phyloP scores from a whole-genome alignment of 208 protist species.

The Sergeia podlipaevii region DNA sequence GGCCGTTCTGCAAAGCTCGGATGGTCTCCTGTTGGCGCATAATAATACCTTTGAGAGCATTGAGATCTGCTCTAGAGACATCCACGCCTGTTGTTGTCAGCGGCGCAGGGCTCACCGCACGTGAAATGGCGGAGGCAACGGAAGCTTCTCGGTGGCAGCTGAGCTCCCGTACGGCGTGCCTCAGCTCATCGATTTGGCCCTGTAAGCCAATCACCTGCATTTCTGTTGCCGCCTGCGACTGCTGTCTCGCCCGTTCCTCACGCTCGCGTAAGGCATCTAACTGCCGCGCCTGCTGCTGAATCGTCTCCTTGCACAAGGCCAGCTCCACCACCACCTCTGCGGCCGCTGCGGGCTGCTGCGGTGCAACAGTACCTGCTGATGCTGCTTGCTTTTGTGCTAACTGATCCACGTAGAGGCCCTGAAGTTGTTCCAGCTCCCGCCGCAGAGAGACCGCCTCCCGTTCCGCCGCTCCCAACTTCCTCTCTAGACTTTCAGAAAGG shows the following conservation, averaged over 20 bases:
- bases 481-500: too few relatives aligned
- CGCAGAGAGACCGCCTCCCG: too few relatives aligned
- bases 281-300: neutral
- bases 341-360: neutral
- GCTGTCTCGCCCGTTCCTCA: conserved; percentile 11
- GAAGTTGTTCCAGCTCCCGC: too few relatives aligned
- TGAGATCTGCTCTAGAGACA: conserved; percentile 10
- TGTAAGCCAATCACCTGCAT: conserved; percentile 3
- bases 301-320: neutral
- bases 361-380: too few relatives aligned
- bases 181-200: conserved; percentile 20
- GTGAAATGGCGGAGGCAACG: neutral
- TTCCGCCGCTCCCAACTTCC: too few relatives aligned
- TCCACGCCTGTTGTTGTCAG: too few relatives aligned
- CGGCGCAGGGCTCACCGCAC: neutral
- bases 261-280: neutral
- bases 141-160: conserved; percentile 31
- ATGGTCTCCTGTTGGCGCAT: conserved; percentile 43
- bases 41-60: conserved; percentile 36
- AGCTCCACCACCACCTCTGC: conserved; percentile 4
- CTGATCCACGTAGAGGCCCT: too few relatives aligned
- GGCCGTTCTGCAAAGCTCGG: conserved; percentile 22
- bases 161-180: conserved; percentile 35
- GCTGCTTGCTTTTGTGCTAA: too few relatives aligned
- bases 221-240: conserved; percentile 14